Evolutionary conservation across 2,329 filamentous ascomycete species (phyloP).

Genomic region (Xylariaceae sp.): DNA sequence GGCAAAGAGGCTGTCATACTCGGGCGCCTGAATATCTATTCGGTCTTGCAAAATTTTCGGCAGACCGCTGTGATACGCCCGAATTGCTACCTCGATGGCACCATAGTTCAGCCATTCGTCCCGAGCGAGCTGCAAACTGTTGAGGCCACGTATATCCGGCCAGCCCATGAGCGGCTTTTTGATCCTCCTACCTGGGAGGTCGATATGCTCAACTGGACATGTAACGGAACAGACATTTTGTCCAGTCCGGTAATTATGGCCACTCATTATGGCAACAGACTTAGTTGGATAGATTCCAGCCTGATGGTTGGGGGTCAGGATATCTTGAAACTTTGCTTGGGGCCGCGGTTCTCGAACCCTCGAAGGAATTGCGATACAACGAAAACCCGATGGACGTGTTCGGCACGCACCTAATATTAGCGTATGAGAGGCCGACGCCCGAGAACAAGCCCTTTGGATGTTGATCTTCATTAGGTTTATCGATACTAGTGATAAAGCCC

Average conservation of each 20-base stretch:
- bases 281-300: background rate
- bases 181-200: background rate
- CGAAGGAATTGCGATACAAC: background rate
- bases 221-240: constrained; percentile 18
- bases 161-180: constrained; percentile 3
- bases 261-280: constrained; percentile 4
- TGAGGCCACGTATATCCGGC: constrained; percentile 31
- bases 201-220: constrained; percentile 21
- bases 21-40: constrained; percentile 18
- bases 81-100: constrained; percentile 27
- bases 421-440: too few species aligned
- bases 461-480: background rate
- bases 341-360: too few species aligned
- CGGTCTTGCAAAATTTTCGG: constrained; percentile 11
- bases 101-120: constrained; percentile 24
- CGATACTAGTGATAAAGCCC: background rate
- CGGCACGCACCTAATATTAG: too few species aligned
- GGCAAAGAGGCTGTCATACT: constrained; percentile 2
- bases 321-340: too few species aligned
- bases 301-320: background rate
- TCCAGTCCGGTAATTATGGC: background rate
- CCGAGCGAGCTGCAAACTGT: constrained; percentile 26
- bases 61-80: constrained; percentile 10
- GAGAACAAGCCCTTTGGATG: too few species aligned
- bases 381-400: too few species aligned